phyloP scores from a whole-genome alignment of 768 basidiomycete species.

The Rhizopogon roseolus region DNA sequence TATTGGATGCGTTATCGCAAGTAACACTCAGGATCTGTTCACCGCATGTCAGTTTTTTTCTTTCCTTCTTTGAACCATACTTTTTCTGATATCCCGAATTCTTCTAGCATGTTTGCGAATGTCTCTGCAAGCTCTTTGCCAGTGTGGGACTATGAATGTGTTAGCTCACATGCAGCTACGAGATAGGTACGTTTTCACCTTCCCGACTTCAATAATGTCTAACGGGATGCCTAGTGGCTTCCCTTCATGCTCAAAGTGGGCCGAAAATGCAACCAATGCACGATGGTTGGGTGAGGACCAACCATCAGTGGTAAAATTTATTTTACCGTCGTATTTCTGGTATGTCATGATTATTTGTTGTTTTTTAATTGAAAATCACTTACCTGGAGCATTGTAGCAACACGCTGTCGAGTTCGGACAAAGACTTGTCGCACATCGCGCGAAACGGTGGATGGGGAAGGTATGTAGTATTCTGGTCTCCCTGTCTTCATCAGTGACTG shows the following conservation, averaged over 20 bases:
- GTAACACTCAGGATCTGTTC: constrained; percentile 15
- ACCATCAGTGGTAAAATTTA: constrained; percentile 27
- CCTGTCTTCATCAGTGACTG: constrained; percentile 21
- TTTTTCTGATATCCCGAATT: constrained; percentile 26
- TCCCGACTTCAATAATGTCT: constrained; percentile 28
- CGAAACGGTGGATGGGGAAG: constrained; percentile 15
- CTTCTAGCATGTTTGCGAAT: constrained; percentile 18
- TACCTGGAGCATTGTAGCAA: constrained; percentile 14
- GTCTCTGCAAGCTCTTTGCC: constrained; percentile 20
- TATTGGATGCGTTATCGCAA: constrained; percentile 21
- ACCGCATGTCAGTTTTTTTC: background rate
- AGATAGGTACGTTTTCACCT: too few relatives aligned
- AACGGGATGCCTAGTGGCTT: constrained; percentile 14
- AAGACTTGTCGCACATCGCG: constrained; percentile 15
- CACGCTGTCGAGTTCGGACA: constrained; percentile 5
- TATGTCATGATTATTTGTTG: too few relatives aligned
- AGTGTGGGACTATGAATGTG: constrained; percentile 20
- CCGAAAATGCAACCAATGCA: constrained; percentile 22
- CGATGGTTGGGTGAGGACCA: constrained; percentile 32
- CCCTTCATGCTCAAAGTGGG: constrained; percentile 21
- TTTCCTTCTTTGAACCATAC: constrained; percentile 8
- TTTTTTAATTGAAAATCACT: too few relatives aligned
- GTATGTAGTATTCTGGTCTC: constrained; percentile 15
- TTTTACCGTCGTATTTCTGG: constrained; percentile 18
- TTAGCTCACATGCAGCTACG: too few relatives aligned